phyloP scores from a whole-genome alignment of 1,139 yeast genomes.

The Groenewaldozyma auringiensis region DNA sequence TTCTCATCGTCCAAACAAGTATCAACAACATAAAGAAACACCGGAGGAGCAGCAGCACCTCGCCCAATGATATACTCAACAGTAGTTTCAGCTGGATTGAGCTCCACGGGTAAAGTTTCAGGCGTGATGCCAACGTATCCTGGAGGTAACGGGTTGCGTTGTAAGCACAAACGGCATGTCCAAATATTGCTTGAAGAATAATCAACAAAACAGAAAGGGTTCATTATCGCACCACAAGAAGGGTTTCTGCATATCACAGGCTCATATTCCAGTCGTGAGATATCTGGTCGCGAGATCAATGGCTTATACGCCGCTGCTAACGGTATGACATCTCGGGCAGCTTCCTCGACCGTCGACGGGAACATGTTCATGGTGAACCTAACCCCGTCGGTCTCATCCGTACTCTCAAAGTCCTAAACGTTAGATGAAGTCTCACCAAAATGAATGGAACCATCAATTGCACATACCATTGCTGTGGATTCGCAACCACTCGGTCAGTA shows the following conservation, averaged over 20 bases:
- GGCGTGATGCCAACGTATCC: slow-evolving; percentile 19
- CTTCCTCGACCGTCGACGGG: slow-evolving; percentile 54
- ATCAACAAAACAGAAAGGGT: slow-evolving; percentile 47
- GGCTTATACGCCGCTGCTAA: slow-evolving; percentile 64
- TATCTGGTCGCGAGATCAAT: slow-evolving; percentile 43
- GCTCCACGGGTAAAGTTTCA: slow-evolving; percentile 26
- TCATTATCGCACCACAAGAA: slow-evolving; percentile 50
- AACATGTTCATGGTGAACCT: slow-evolving; percentile 61
- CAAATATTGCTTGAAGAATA: slow-evolving; percentile 39
- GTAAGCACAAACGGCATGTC: slow-evolving; percentile 58
- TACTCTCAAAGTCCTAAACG: slow-evolving; percentile 44
- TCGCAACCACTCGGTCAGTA: too few relatives aligned
- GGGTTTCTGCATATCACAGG: slow-evolving; percentile 45
- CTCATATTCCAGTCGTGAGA: slow-evolving; percentile 35
- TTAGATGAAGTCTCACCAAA: not conserved
- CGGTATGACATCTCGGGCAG: slow-evolving; percentile 53
- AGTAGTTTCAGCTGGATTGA: slow-evolving; percentile 41
- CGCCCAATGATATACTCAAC: slow-evolving; percentile 54
- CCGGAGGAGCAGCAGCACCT: slow-evolving; percentile 33
- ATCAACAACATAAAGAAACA: slow-evolving; percentile 62
- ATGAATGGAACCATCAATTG: not conserved
- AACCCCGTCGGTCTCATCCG: slow-evolving; percentile 53
- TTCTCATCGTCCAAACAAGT: slow-evolving; percentile 47
- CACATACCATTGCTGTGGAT: too few relatives aligned
- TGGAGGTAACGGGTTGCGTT: slow-evolving; percentile 45